Evolutionary conservation across 805 yeast genomes (phyloP).

Genomic region (Lipomyces chichibuensis): DNA sequence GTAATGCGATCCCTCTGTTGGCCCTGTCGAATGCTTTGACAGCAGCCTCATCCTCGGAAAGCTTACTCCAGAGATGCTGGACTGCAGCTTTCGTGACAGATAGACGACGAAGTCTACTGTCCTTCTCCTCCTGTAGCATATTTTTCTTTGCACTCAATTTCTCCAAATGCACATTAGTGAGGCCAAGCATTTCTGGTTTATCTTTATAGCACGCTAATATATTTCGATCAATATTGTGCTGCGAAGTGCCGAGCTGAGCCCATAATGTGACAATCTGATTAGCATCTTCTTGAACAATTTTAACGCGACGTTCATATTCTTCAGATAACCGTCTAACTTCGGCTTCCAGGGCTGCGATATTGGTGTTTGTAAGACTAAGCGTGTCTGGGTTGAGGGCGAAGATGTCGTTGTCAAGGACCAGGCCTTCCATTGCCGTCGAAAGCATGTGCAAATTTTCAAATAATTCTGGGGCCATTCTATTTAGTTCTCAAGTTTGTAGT

Average conservation of each 20-base stretch:
- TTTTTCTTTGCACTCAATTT: conserved; percentile 32
- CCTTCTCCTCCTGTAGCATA: conserved; percentile 46
- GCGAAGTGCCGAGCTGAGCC: conserved; percentile 44
- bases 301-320: conserved; percentile 36
- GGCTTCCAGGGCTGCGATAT: conserved; percentile 35
- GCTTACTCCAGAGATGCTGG: conserved; percentile 57
- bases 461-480: conserved; percentile 8
- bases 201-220: conserved; percentile 36
- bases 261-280: conserved; percentile 40
- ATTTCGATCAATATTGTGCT: conserved; percentile 39
- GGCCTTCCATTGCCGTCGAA: conserved; percentile 36
- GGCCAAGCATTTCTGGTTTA: conserved; percentile 39
- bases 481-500: conserved; percentile 1
- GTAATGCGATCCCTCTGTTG: conserved; percentile 44
- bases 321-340: conserved; percentile 38
- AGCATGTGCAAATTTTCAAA: conserved; percentile 33
- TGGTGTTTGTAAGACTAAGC: conserved; percentile 37
- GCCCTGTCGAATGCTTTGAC: conserved; percentile 48
- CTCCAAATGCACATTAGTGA: conserved; percentile 41
- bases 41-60: conserved; percentile 53
- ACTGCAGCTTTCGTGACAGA: conserved; percentile 49
- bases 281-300: conserved; percentile 35
- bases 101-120: conserved; percentile 42
- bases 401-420: conserved; percentile 29
- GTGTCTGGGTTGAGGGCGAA: conserved; percentile 32